Evolutionary conservation across 2,329 filamentous ascomycete genomes (phyloP).

Genomic region (Colletotrichum eremochloae): DNA sequence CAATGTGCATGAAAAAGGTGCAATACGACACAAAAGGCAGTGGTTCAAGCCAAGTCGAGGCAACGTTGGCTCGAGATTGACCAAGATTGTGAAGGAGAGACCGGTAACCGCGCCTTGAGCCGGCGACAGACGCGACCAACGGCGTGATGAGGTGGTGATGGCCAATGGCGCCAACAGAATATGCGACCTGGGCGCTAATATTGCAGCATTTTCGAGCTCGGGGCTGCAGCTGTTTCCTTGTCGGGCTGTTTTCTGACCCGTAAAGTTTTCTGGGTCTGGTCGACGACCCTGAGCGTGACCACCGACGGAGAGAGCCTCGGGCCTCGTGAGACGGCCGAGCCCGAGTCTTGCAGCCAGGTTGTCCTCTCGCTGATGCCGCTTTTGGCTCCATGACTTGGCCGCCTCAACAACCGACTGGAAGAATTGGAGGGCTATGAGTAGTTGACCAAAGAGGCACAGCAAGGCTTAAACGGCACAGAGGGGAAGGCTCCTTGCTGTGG

Average conservation of each 20-base stretch:
- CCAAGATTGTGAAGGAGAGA: conserved; percentile 17
- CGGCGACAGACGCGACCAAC: conserved; percentile 35
- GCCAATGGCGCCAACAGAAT: conserved; percentile 36
- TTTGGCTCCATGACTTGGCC: conserved; percentile 8
- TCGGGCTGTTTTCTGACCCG: conserved; percentile 16
- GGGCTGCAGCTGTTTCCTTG: conserved; percentile 13
- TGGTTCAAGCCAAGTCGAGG: conserved; percentile 8
- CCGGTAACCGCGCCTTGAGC: conserved; percentile 24
- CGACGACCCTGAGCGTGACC: conserved; percentile 8
- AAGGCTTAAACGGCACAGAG: conserved; percentile 26
- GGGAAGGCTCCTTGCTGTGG: conserved; percentile 9
- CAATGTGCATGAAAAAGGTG: conserved; percentile 46
- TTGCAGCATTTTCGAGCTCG: conserved; percentile 13
- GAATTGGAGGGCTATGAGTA: conserved; percentile 13
- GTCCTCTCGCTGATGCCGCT: background rate
- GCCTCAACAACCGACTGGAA: conserved; percentile 8
- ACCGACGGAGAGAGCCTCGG: conserved; percentile 15
- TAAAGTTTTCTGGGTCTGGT: conserved; percentile 15
- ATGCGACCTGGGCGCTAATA: conserved; percentile 40
- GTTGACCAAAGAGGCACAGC: conserved; percentile 8
- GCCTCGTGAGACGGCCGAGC: conserved; percentile 1
- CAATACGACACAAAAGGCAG: conserved; percentile 32
- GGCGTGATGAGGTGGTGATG: conserved; percentile 31
- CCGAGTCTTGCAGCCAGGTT: background rate
- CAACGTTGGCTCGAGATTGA: conserved; percentile 18